Evolutionary conservation across 495 filamentous ascomycete species (phyloP).

Genomic region (Aspergillus bridgeri): DNA sequence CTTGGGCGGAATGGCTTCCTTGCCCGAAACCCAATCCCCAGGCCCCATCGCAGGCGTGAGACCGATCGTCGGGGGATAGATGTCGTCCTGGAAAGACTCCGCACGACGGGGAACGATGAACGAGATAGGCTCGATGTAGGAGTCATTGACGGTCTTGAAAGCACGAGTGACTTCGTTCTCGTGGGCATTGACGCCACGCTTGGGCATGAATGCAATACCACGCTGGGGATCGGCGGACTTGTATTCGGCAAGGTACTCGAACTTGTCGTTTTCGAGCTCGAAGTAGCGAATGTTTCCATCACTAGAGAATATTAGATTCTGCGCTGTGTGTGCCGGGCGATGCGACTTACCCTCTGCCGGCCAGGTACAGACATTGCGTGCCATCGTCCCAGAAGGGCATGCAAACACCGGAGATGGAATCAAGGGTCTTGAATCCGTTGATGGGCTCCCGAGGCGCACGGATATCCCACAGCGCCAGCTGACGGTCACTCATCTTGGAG

Average conservation of each 20-base stretch:
- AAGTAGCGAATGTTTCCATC: conserved; percentile 99
- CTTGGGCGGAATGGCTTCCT: conserved; percentile 79
- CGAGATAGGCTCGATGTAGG: conserved; percentile 92
- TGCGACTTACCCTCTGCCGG: conserved; percentile 84
- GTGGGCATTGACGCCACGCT: conserved; percentile 91
- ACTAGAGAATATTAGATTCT: conserved; percentile 42
- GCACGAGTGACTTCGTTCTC: conserved; percentile 95
- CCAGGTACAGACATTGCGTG: conserved; percentile 87
- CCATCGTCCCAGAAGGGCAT: conserved; percentile 99
- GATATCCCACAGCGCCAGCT: conserved; percentile 93
- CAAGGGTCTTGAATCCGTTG: conserved; percentile 80
- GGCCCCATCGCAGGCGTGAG: conserved; percentile 73
- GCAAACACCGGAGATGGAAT: conserved; percentile 94
- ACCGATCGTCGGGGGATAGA: conserved; percentile 82
- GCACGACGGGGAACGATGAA: conserved; percentile 94
- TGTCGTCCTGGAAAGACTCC: conserved; percentile 97
- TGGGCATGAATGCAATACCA: conserved; percentile 91
- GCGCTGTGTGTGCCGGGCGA: neutral
- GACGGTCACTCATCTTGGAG: conserved; percentile 95
- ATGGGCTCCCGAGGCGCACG: conserved; percentile 75
- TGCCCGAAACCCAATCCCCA: conserved; percentile 81
- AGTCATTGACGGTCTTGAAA: conserved; percentile 94
- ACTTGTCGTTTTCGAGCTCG: conserved; percentile 95
- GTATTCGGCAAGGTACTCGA: conserved; percentile 93
- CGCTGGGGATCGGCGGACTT: conserved; percentile 93